Conservation (phyloP, 139 green algal genomes). For the Trebouxia sp. region DNA sequence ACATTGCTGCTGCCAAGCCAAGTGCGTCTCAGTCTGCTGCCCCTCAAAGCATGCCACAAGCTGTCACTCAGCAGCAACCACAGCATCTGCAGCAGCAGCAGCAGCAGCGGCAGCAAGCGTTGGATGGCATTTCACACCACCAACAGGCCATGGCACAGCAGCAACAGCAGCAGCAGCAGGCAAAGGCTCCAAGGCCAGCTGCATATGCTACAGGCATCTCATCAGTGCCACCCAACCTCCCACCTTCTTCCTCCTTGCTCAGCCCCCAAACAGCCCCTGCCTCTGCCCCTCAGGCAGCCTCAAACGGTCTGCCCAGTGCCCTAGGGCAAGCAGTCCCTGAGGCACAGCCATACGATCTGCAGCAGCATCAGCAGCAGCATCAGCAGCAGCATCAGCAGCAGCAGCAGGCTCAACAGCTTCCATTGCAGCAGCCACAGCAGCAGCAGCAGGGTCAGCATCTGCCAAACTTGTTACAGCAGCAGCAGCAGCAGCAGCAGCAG, state of each 20-base stretch:
- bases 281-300: not conserved
- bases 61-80: not conserved
- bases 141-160: not conserved
- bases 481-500: conserved; percentile 17
- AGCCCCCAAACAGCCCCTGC: not conserved
- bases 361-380: conserved; percentile 5
- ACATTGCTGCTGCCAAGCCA: not conserved
- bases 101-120: not conserved
- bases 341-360: not conserved
- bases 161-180: conserved; percentile 13
- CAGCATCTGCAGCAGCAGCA: not conserved
- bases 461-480: not conserved
- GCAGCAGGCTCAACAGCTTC: no score
- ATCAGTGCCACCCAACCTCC: not conserved
- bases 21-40: not conserved
- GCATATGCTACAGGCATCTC: conserved; percentile 1
- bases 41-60: not conserved
- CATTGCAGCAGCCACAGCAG: no score
- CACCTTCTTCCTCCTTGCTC: not conserved
- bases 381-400: not conserved
- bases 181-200: not conserved
- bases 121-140: no score
- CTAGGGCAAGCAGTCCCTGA: not conserved
- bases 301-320: not conserved
- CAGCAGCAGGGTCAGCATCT: no score